Conservation (phyloP, 2,329 filamentous ascomycete species). For the Mariannaea elegans region DNA sequence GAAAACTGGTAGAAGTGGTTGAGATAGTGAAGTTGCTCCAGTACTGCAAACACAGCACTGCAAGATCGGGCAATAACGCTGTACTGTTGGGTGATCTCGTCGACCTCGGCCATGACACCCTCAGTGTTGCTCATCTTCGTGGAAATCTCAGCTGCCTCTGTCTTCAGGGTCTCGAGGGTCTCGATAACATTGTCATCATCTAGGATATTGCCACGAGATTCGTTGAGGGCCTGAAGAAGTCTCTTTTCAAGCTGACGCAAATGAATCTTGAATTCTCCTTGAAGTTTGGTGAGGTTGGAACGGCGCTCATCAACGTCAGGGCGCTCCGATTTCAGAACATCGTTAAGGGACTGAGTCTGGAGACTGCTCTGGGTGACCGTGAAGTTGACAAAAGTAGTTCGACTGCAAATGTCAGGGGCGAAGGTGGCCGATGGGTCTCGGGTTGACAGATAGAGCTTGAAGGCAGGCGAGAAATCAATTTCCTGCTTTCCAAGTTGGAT, state of each 20-base stretch:
- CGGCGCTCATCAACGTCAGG: conserved; percentile 96
- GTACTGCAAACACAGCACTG: conserved; percentile 95
- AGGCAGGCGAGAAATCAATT: conserved; percentile 97
- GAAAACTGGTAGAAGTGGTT: conserved; percentile 99
- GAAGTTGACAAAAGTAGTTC: conserved; percentile 99
- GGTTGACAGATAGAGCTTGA: conserved; percentile 94
- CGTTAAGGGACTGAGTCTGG: conserved; percentile 96
- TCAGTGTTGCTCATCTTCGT: conserved; percentile 96
- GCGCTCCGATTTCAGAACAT: conserved; percentile 95
- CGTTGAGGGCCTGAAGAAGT: conserved; percentile 92
- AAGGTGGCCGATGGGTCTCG: conserved; percentile 96
- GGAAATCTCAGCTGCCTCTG: conserved; percentile 94
- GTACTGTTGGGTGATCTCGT: conserved; percentile 94
- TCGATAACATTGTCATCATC: conserved; percentile 99
- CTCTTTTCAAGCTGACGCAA: conserved; percentile 94
- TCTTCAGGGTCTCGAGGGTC: conserved; percentile 97
- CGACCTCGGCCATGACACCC: conserved; percentile 97
- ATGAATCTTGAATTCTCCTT: conserved; percentile 99
- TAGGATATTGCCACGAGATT: conserved; percentile 96
- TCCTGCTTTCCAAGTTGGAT: conserved; percentile 99
- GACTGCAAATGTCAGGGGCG: conserved; percentile 95
- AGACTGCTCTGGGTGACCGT: conserved; percentile 99
- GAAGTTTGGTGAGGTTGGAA: conserved; percentile 97
- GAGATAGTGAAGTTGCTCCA: conserved; percentile 97
- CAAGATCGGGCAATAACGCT: conserved; percentile 92